Evolutionary conservation across 176 grass and related monocot species (phyloP), one percentile per base, ranked within the genome.

Genomic region (Oryza longistaminata): DNA sequence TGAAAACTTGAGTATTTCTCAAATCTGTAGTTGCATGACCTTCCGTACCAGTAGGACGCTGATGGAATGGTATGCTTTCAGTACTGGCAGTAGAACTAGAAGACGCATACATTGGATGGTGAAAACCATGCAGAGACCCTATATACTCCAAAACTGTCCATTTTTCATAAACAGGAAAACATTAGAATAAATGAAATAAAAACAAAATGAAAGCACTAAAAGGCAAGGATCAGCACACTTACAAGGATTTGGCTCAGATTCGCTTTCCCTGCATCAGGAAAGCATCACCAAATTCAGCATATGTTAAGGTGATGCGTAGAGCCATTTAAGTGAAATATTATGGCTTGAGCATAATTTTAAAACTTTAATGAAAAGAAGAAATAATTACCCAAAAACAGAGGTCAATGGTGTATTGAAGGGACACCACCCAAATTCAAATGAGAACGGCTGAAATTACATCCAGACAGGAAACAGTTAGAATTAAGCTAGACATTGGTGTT

Each of bases 311-410:
- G 13, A 81, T 49, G 40, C 13, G 33, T 31, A 46, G 48, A 48
- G 17, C 31, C 6, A 35, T 64, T 35, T 24, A 76, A 40, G 14
- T 52, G n/a, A 4, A 66, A 46, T 25, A 84, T 15, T 33, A 76
- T 35, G 39, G 35, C 37, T 73, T 65, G 24, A 80, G 16, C 71
- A 64, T 42, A 74, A 31, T 19, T n/a, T 62, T 25, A 60, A 17
- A 74, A 79, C 44, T 48, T 21, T 33, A 53, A 43, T 7, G 13
- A 53, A 66, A 45, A 66, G 58, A 71, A 76, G 22, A 70, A 72
- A 75, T 76, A n/a, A 78, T 91, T 94, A 94, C 92, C 83, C 88
- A 21, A 88, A 86, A 13, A 87, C 70, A 62, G 88, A 90, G 72
- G 88, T 71, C 67, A 94, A n/a, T 35, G 76, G 83, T 14, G 83